Percentiles rank a stretch among this genome's conserved stretches.
These are phyloP conservation scores for Alnus rubra DNA, from an alignment of 306 rosid genomes.

Conservation along the genomic window DNA sequence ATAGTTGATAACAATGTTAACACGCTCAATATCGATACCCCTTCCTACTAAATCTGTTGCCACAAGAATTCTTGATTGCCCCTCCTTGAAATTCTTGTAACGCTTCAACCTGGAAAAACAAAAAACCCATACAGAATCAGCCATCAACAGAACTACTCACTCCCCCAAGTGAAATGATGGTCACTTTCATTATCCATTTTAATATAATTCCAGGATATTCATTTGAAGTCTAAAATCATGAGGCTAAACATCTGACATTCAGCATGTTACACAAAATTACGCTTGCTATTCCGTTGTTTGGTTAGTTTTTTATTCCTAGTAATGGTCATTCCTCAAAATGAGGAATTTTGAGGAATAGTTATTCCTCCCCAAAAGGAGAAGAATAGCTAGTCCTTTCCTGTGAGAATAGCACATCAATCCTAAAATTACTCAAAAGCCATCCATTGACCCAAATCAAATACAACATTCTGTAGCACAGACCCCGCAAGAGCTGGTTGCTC, in stretches of 20 bases:
- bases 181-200: neutral
- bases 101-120: slow-evolving; percentile 57
- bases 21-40: slow-evolving; percentile 86
- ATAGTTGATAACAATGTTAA: slow-evolving; percentile 76
- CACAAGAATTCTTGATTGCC: slow-evolving; percentile 74
- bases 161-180: neutral
- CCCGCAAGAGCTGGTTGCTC: no score
- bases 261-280: neutral
- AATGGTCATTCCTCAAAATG: no score
- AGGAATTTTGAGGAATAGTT: no score
- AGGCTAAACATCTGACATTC: neutral
- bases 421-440: no score
- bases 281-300: neutral
- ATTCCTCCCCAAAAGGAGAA: no score
- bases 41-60: slow-evolving; percentile 86
- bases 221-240: neutral
- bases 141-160: neutral
- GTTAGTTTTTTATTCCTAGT: no score
- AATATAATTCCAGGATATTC: neutral
- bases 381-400: no score
- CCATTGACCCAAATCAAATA: no score
- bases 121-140: slow-evolving; percentile 3
- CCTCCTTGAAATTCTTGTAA: slow-evolving; percentile 76
- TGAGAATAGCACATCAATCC: no score
- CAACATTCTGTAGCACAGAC: no score